phyloP scores from a whole-genome alignment of 306 rosid species.

The Luffa aegyptiaca region DNA sequence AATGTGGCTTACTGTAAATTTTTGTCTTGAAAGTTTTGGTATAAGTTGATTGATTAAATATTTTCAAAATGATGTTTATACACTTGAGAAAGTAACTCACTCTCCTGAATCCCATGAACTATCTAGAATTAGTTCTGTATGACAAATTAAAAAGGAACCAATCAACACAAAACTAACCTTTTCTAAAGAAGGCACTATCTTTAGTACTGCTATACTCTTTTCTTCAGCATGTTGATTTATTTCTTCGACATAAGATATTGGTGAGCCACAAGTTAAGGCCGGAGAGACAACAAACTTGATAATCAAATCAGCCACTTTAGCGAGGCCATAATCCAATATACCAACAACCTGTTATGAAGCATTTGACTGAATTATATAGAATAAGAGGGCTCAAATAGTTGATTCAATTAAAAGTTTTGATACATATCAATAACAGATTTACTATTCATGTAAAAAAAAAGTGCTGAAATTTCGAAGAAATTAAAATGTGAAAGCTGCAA shows the following conservation, averaged over 20 bases:
- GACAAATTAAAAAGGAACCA: neutral
- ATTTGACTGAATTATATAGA: constrained; percentile 7
- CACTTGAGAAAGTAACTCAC: neutral
- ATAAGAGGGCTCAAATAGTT: neutral
- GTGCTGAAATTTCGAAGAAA: neutral
- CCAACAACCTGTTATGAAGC: constrained; percentile 46
- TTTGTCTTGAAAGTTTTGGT: neutral
- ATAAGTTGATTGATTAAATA: neutral
- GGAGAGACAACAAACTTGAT: constrained; percentile 57
- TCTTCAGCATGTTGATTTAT: constrained; percentile 28
- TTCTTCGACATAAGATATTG: constrained; percentile 50
- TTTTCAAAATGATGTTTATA: neutral
- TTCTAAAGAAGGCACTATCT: constrained; percentile 39
- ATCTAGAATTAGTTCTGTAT: neutral
- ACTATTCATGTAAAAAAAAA: neutral
- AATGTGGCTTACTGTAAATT: neutral
- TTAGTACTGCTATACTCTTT: constrained; percentile 31
- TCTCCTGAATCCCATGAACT: neutral
- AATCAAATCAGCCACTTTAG: constrained; percentile 81
- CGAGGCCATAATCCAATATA: constrained; percentile 77
- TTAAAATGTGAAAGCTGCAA: neutral
- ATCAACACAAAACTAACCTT: constrained; percentile 28
- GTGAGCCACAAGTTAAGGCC: constrained; percentile 34
- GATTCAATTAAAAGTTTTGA: neutral
- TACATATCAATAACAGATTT: neutral